phyloP scores from a whole-genome alignment of 2,329 filamentous ascomycete genomes.

The Hypomyces perniciosus region DNA sequence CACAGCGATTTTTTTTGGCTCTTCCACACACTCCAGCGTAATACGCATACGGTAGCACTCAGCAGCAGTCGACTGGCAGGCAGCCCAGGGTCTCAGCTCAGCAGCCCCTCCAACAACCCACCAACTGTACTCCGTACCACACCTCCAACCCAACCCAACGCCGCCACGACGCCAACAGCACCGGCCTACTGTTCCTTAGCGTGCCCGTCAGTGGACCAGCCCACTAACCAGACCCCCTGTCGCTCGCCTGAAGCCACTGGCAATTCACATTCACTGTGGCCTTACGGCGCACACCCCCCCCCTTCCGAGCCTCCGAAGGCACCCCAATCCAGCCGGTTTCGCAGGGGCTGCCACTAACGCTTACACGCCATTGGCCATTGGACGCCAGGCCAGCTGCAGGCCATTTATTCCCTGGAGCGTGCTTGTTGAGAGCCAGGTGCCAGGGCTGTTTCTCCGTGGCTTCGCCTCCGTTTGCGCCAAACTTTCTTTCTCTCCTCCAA shows the following conservation, averaged over 20 bases:
- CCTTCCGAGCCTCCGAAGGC: background rate
- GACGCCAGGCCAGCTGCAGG: constrained; percentile 11
- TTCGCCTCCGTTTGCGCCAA: constrained; percentile 11
- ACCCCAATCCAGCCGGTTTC: background rate
- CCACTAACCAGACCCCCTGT: background rate
- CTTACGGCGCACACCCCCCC: background rate
- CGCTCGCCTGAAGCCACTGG: background rate
- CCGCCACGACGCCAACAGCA: background rate
- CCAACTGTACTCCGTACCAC: too few species aligned
- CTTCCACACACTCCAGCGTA: too few species aligned
- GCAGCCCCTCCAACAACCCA: background rate
- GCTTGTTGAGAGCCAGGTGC: constrained; percentile 1
- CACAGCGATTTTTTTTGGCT: too few species aligned
- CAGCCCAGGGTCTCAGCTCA: background rate
- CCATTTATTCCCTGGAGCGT: constrained; percentile 11
- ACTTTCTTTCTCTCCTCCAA: constrained; percentile 7
- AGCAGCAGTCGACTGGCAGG: background rate
- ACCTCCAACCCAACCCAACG: background rate
- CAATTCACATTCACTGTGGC: too few species aligned
- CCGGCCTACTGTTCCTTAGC: background rate
- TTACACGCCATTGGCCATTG: constrained; percentile 16
- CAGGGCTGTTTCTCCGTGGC: constrained; percentile 1
- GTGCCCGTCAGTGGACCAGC: background rate
- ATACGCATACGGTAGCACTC: background rate
- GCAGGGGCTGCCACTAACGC: constrained; percentile 1